Evolutionary conservation across 345 rosid genomes (phyloP), one percentile per base, ranked within the genome.

Genomic region (Acer yangbiense): DNA sequence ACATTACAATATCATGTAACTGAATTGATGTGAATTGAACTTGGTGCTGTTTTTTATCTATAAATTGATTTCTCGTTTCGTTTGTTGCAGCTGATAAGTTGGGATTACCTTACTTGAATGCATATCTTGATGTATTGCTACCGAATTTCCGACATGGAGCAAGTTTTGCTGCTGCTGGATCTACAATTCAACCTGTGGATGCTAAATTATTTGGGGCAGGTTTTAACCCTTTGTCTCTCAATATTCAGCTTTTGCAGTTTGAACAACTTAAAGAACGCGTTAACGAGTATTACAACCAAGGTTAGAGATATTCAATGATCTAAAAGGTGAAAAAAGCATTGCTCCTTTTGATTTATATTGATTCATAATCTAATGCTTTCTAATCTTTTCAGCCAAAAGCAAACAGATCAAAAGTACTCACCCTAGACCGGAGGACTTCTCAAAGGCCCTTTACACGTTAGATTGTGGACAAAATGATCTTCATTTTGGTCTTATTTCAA

Each of bases 401-500:
- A n/a, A 65, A 23, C 8, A 54, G 14, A 54, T 50, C 27, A 68
- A 7, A 65, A 69, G 57, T 32, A 55, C 43, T 41, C 74, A 77
- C 12, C 87, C 83, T 17, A 79, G 62, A 57, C 80, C 78, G 3
- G 78, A 72, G 76, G 85, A 77, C 43, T 79, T 82, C 78, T 68
- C 81, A 3, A 71, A 75, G 58, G 78, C 83, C 44, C 65, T 85
- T 44, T 82, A 79, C 76, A 82, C 77, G 16, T 70, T 82, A 21
- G 81, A 79, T 39, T 63, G 62, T 35, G 85, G 85, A 48, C 81
- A 83, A 41, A 83, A 83, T 79, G 85, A 85, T 73, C 72, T 85
- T 74, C 71, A 76, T 13, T 63, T 46, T 46, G 71, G 57, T 60
- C 57, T 82, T 11, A n/a, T 10, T 55, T 60, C 78, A 17, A 48